Evolutionary conservation across 768 basidiomycete species (phyloP).

Genomic region (Naganishia antarctica): DNA sequence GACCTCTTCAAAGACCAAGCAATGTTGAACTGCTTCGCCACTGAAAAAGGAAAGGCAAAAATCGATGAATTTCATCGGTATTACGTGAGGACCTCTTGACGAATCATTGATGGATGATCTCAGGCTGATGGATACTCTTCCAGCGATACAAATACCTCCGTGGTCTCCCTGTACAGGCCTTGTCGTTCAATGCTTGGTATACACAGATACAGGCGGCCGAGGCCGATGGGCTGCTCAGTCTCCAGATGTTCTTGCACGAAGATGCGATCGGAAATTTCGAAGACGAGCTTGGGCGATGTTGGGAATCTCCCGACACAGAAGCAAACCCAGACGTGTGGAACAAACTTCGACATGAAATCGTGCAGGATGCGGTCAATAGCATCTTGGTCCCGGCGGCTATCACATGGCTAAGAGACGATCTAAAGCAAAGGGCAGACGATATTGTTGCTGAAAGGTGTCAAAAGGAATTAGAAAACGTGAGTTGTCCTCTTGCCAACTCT

Average conservation of each 20-base stretch:
- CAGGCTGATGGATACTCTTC: background rate
- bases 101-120: background rate
- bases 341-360: constrained; percentile 68
- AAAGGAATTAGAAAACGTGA: constrained; percentile 64
- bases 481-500: constrained; percentile 31
- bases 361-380: constrained; percentile 71
- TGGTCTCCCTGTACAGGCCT: constrained; percentile 66
- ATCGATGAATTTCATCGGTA: constrained; percentile 55
- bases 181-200: constrained; percentile 73
- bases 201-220: constrained; percentile 87
- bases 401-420: constrained; percentile 84
- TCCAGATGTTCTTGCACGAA: constrained; percentile 63
- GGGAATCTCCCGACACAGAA: constrained; percentile 12
- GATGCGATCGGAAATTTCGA: constrained; percentile 63
- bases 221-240: constrained; percentile 74
- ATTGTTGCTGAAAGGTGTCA: constrained; percentile 65
- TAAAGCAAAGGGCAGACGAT: constrained; percentile 87
- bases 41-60: constrained; percentile 66
- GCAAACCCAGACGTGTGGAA: constrained; percentile 79
- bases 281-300: constrained; percentile 50
- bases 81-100: constrained; percentile 48
- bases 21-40: constrained; percentile 72
- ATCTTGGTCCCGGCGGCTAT: constrained; percentile 75
- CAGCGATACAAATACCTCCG: constrained; percentile 93
- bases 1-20: constrained; percentile 69